Conservation (phyloP, 2,329 filamentous ascomycete genomes). For the Colletotrichum simmondsii region DNA sequence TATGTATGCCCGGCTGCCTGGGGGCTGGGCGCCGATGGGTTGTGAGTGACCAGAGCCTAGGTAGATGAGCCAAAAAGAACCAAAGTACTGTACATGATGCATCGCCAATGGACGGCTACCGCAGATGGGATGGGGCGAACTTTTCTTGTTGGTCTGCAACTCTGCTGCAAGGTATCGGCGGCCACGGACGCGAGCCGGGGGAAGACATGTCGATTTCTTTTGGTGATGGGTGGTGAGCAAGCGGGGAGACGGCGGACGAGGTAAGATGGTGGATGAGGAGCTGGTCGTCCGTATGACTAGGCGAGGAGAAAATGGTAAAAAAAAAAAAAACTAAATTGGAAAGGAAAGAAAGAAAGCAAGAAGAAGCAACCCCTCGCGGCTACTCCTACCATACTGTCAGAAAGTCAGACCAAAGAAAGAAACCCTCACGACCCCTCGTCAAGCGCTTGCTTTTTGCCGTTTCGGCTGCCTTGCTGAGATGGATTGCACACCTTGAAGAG, state of each 20-base stretch:
- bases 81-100: conserved; percentile 25
- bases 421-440: neutral
- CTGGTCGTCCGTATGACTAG: neutral
- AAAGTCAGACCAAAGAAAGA: conserved; percentile 10
- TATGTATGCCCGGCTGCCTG: conserved; percentile 13
- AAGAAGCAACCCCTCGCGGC: conserved; percentile 8
- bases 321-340: neutral
- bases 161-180: conserved; percentile 10
- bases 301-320: neutral
- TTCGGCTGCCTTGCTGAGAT: conserved; percentile 5
- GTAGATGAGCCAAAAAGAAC: neutral
- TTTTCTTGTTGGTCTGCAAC: conserved; percentile 3
- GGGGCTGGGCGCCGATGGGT: conserved; percentile 1
- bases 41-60: neutral
- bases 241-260: conserved; percentile 5
- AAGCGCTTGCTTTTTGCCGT: conserved; percentile 19
- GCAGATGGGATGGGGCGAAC: neutral
- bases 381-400: neutral
- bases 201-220: neutral
- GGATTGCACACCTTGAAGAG: neutral
- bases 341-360: neutral
- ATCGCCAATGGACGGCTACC: neutral
- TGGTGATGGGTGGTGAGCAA: conserved; percentile 3
- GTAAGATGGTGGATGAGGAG: conserved; percentile 1
- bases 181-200: neutral